Evolutionary conservation across 345 rosid genomes (phyloP).

Genomic region (Eucalyptus regnans): DNA sequence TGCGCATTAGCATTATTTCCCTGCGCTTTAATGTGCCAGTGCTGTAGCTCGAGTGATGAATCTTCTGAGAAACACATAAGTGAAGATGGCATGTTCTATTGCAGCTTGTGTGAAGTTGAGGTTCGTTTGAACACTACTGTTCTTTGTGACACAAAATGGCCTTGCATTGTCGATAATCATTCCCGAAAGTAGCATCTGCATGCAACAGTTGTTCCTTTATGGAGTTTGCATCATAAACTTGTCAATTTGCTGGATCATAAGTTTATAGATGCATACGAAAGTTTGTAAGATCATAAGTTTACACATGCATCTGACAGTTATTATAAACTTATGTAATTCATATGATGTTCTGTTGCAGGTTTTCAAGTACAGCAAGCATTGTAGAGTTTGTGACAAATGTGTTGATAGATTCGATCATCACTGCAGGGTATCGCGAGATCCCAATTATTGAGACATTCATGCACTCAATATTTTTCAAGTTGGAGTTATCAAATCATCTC

Average conservation of each 20-base stretch:
- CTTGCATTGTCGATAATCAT: not conserved
- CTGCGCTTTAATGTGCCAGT: conserved; percentile 55
- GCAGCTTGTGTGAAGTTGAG: conserved; percentile 98
- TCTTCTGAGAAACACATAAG: conserved; percentile 62
- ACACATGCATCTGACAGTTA: not conserved
- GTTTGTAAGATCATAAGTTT: not conserved
- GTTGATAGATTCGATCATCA: conserved; percentile 93
- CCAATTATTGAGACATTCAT: not conserved
- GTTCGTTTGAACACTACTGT: conserved; percentile 13
- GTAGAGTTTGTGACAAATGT: conserved; percentile 96
- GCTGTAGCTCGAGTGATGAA: conserved; percentile 39
- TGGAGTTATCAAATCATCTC: not conserved
- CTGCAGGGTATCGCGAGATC: conserved; percentile 61
- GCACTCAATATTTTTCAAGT: not conserved
- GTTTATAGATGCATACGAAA: not conserved
- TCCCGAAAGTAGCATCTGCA: not conserved
- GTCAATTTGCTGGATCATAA: not conserved
- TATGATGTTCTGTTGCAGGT: conserved; percentile 34
- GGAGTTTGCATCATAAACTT: not conserved
- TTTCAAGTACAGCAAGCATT: conserved; percentile 94
- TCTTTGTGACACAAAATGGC: not conserved
- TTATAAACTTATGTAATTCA: not conserved
- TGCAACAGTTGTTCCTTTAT: not conserved
- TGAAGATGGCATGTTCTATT: conserved; percentile 97
- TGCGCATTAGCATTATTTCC: conserved; percentile 27